Evolutionary conservation across 805 yeast genomes (phyloP), one percentile per base, ranked within the genome.

Genomic region (Cyberlindnera samutprakarnensis): DNA sequence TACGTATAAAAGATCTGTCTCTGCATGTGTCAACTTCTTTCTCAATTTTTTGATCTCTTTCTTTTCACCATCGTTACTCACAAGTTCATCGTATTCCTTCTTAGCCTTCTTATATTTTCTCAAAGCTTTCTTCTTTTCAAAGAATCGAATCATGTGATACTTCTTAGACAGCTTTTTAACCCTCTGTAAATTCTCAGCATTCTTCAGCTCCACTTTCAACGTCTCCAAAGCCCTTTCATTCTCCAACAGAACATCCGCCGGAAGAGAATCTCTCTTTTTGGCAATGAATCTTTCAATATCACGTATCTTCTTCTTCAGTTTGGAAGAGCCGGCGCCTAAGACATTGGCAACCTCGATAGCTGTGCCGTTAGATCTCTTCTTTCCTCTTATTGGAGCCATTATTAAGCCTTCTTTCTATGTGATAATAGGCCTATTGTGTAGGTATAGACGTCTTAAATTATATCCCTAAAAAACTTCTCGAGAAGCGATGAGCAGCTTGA

Each of bases 91-190:
- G 11, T 53, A 34, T 27, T 49, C 43, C 37, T 64, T 66, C 29
- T 56, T 51, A 6, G 59, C 52, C 36, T 64, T 61, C 42, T 78
- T 81, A 49, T 83, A 73, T 36, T 64, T 71, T 51, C 95, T 70
- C 17, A 73, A 44, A 1, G 95, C 92, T 66, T 87, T 88, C 61
- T 86, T 85, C 51, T 70, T 75, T 56, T 88, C 97, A 41, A 92
- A 85, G 53, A 92, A 92, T 43, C 90, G 71, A 30, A 92, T 86
- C 88, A 86, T 87, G 53, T 86, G 96, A 54, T 92, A 92, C 59
- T 79, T 83, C 44, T 76, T 70, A 10, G 85, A 73, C 24, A 65
- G 59, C 32, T 69, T 65, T 41, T 66, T 70, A 13, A 72, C 70
- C 42, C 62, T 66, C 28, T 62, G 59, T 19, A 58, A 57, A 23